These are phyloP conservation scores for Hanseniaspora vineae DNA, from an alignment of 805 yeast species.

Conservation along the genomic window DNA sequence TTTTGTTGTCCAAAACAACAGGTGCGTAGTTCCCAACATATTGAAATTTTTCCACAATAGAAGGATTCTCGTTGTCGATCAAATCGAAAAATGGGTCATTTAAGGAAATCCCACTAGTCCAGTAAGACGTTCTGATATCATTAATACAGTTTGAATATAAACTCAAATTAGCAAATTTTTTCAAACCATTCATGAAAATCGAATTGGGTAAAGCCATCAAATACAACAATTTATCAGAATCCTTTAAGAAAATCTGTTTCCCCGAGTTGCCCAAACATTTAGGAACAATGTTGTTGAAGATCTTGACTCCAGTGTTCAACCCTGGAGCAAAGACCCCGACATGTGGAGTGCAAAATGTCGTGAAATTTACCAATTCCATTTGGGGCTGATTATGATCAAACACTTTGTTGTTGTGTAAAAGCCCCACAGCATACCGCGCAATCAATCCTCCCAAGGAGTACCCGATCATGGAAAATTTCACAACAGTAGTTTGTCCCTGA, in stretches of 20 bases:
- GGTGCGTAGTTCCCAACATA: constrained; percentile 44
- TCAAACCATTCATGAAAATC: constrained; percentile 43
- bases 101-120: constrained; percentile 60
- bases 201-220: constrained; percentile 55
- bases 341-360: constrained; percentile 60
- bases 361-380: constrained; percentile 45
- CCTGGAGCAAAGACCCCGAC: constrained; percentile 57
- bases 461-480: constrained; percentile 63
- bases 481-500: constrained; percentile 32
- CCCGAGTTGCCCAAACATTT: constrained; percentile 59
- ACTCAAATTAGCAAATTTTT: constrained; percentile 37
- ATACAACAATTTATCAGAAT: constrained; percentile 43
- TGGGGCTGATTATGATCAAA: constrained; percentile 12
- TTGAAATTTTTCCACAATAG: constrained; percentile 26
- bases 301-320: constrained; percentile 30
- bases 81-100: constrained; percentile 44
- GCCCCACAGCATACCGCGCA: constrained; percentile 65
- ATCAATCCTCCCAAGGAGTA: constrained; percentile 81
- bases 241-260: constrained; percentile 56
- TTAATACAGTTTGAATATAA: constrained; percentile 68
- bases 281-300: constrained; percentile 57
- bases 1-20: constrained; percentile 37
- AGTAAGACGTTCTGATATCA: constrained; percentile 74
- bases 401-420: constrained; percentile 44
- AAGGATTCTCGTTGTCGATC: constrained; percentile 30